Conservation (phyloP, 2,329 filamentous ascomycete species). For the Alternaria tenuissima region DNA sequence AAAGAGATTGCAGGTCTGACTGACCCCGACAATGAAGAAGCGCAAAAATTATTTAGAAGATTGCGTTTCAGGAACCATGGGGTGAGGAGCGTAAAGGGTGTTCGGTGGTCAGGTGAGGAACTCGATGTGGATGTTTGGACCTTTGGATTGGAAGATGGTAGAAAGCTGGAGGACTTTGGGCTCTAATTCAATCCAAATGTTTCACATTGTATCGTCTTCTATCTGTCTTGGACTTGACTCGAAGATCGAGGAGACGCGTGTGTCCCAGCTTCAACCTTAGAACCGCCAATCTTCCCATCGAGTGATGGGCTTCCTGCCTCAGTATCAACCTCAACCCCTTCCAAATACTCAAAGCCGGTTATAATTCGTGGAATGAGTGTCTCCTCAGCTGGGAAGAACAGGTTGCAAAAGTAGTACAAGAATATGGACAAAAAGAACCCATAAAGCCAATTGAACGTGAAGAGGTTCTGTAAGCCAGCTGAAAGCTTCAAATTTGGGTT, state of each 20-base stretch:
- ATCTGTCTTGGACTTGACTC: background rate
- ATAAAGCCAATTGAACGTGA: conserved; percentile 50
- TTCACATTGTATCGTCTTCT: no score
- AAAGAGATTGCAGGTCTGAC: conserved; percentile 21
- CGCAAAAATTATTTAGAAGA: conserved; percentile 23
- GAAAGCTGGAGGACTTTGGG: conserved; percentile 12
- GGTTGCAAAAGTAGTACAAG: conserved; percentile 39
- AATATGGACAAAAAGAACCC: conserved; percentile 37
- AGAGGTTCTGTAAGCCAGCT: conserved; percentile 31
- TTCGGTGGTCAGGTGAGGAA: conserved; percentile 10
- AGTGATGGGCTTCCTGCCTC: background rate
- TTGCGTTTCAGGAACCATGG: conserved; percentile 27
- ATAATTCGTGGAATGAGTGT: conserved; percentile 38
- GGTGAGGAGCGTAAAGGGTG: conserved; percentile 9
- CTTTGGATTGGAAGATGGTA: conserved; percentile 13
- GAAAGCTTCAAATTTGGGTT: conserved; percentile 27
- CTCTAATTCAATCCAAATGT: background rate
- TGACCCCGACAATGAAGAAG: conserved; percentile 19
- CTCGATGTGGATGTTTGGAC: conserved; percentile 20
- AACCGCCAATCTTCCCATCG: background rate
- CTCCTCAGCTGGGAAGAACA: conserved; percentile 45
- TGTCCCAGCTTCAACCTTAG: background rate
- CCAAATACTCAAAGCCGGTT: conserved; percentile 14
- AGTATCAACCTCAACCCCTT: conserved; percentile 6
- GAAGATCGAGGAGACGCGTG: background rate